Evolutionary conservation across 805 yeast genomes (phyloP).

Genomic region (Cyberlindnera subsufficiens): DNA sequence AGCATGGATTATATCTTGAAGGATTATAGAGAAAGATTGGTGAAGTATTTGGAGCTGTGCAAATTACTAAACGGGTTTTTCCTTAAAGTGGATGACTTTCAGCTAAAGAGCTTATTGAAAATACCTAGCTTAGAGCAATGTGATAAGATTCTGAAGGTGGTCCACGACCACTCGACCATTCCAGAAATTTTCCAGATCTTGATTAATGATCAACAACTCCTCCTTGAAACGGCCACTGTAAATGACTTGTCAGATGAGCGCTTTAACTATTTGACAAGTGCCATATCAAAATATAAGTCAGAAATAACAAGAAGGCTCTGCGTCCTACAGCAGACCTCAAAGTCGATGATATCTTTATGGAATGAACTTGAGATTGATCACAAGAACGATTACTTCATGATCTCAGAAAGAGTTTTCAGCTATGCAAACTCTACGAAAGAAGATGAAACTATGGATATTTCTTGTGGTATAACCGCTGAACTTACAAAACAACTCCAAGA

Average conservation of each 20-base stretch:
- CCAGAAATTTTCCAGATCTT: constrained; percentile 18
- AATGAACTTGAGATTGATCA: constrained; percentile 21
- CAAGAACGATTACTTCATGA: constrained; percentile 14
- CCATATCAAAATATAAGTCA: constrained; percentile 9
- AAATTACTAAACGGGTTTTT: constrained; percentile 3
- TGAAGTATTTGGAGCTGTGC: constrained; percentile 16
- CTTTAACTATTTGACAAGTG: constrained; percentile 3
- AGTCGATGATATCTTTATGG: constrained; percentile 14
- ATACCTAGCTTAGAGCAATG: constrained; percentile 18
- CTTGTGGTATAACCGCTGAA: constrained; percentile 9
- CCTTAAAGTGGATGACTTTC: constrained; percentile 9
- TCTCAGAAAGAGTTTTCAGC: constrained; percentile 10
- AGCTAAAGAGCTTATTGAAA: neutral
- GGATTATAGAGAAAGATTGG: constrained; percentile 25
- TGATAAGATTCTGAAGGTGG: constrained; percentile 1
- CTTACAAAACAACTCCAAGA: constrained; percentile 8
- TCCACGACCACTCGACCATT: constrained; percentile 4
- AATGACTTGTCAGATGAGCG: constrained; percentile 19
- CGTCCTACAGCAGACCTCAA: constrained; percentile 8
- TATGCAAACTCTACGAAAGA: constrained; percentile 2
- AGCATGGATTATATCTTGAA: constrained; percentile 27
- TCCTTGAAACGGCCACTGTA: constrained; percentile 19
- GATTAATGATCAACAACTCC: constrained; percentile 11
- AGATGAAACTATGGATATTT: constrained; percentile 6
- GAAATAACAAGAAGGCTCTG: constrained; percentile 16